These are phyloP conservation scores for Neonectria sp. DNA, from an alignment of 2,329 filamentous ascomycete genomes.

Conservation along the genomic window DNA sequence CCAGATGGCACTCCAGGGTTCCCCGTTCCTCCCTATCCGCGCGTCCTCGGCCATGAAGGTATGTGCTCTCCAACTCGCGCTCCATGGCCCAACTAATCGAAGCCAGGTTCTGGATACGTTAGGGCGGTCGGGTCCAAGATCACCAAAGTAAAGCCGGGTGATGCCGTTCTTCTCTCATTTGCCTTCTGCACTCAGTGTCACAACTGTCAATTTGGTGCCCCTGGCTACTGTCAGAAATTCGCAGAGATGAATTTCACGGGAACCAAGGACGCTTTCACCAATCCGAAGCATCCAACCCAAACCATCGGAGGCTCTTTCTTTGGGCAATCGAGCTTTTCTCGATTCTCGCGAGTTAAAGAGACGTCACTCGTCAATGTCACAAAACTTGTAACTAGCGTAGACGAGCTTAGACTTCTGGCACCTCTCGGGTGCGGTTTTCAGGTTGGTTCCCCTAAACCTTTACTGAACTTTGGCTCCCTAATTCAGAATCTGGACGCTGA, in stretches of 20 bases:
- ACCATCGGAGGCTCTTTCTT: conserved; percentile 26
- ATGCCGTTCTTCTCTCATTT: conserved; percentile 1
- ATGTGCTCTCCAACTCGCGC: no score
- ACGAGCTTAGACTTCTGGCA: conserved; percentile 28
- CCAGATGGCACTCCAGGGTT: no score
- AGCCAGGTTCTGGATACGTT: no score
- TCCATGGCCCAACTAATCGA: no score
- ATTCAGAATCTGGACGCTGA: background rate
- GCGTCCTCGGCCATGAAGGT: no score
- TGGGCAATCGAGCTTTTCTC: conserved; percentile 29
- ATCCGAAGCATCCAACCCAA: background rate
- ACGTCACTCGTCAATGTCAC: conserved; percentile 27
- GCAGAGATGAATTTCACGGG: conserved; percentile 26
- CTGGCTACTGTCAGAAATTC: conserved; percentile 26
- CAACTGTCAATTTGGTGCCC: conserved; percentile 28
- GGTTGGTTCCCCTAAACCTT: background rate
- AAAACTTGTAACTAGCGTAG: conserved; percentile 3
- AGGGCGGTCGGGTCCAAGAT: no score
- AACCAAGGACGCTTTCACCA: conserved; percentile 4
- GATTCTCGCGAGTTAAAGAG: conserved; percentile 18
- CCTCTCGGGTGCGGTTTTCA: conserved; percentile 32
- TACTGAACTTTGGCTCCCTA: no score
- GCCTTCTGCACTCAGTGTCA: conserved; percentile 29
- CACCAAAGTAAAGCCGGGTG: no score
- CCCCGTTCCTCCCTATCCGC: no score